Base-by-base conservation (phyloP, 257 asterid genomes). In the Scutellaria barbata region DNA sequence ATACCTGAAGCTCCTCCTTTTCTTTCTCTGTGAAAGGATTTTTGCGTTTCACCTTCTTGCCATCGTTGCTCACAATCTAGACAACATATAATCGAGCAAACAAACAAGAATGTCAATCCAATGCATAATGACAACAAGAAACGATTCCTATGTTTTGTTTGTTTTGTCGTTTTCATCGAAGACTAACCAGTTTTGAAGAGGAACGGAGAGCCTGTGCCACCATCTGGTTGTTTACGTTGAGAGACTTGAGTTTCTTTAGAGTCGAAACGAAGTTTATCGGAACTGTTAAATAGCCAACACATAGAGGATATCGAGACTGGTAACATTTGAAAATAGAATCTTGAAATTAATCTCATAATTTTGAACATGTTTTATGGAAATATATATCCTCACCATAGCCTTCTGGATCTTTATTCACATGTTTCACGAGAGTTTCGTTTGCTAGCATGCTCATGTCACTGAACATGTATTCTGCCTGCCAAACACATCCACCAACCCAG, bases 391-490 rank as follows among this genome's bases (percentile, higher is more conserved):
- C 56, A 92, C 99, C 98, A 55, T 70, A 95, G 74, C 98, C 96
- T 80, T 95, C 96, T 2, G 88, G 90, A 48, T 95, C 98, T 83
- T 87, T 95, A 41, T 63, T 80, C 57, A 88, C 92, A 63, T 89
- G 97, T 68, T 90, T 92, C 3, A 83, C 86, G 71, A 95, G 80
- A 50, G 94, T 83, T 53, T 95, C 99, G 61, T 95, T 95, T 22
- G 98, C 98, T 63, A 95, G 86, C 84, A 95, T 81, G 83, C 99
- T 92, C 97, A 90, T 87, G 76, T 92, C 97, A 69, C 98, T 95
- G 60, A 95, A 90, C 79, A 92, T 95, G 71, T 92, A 95, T 68
- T 95, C 99, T 59, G 92, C 97, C 99, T 92, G 86, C 35, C 47
- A 68, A 6, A 30, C 35, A 1, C 55, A 71, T 39, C 68, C 35